These are phyloP conservation scores for Sesbania bispinosa DNA, from an alignment of 306 rosid genomes.

Conservation along the genomic window DNA sequence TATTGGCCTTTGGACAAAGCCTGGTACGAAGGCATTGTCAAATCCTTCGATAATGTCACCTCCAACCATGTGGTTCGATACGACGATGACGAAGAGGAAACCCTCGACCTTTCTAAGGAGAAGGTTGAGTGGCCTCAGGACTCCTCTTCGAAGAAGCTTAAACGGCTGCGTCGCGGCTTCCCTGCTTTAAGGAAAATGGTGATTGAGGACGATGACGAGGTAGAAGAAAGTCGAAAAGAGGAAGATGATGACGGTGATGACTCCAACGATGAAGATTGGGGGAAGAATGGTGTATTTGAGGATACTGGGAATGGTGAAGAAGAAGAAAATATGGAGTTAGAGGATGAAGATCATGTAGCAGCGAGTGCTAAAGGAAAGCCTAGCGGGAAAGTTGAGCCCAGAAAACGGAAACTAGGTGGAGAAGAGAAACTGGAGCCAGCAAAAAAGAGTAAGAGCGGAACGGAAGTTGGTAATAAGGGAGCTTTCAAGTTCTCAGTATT, in stretches of 20 bases:
- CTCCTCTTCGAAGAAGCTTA: conserved; percentile 35
- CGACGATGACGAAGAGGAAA: conserved; percentile 75
- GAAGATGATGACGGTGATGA: conserved; percentile 40
- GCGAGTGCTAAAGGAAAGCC: conserved; percentile 36
- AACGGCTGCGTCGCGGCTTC: conserved; percentile 40
- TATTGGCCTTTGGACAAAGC: conserved; percentile 74
- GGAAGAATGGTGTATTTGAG: conserved; percentile 42
- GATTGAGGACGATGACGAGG: conserved; percentile 26
- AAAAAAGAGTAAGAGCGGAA: conserved; percentile 55
- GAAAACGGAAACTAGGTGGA: conserved; percentile 48
- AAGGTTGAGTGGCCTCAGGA: conserved; percentile 62
- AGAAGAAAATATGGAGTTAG: conserved; percentile 45
- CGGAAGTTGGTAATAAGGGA: conserved; percentile 25
- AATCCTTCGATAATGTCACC: conserved; percentile 37
- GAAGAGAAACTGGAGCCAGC: conserved; percentile 38
- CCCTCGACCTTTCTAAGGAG: conserved; percentile 54
- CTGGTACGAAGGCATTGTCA: conserved; percentile 82
- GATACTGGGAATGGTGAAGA: conserved; percentile 35
- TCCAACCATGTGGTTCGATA: conserved; percentile 62
- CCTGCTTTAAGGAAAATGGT: conserved; percentile 18
- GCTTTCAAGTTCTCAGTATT: conserved; percentile 28
- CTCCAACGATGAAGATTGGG: conserved; percentile 81
- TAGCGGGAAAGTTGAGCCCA: conserved; percentile 25
- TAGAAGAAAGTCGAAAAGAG: conserved; percentile 18
- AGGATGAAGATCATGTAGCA: conserved; percentile 33